phyloP scores from a whole-genome alignment of 2,329 filamentous ascomycete genomes.

The Juglanconis sp. region DNA sequence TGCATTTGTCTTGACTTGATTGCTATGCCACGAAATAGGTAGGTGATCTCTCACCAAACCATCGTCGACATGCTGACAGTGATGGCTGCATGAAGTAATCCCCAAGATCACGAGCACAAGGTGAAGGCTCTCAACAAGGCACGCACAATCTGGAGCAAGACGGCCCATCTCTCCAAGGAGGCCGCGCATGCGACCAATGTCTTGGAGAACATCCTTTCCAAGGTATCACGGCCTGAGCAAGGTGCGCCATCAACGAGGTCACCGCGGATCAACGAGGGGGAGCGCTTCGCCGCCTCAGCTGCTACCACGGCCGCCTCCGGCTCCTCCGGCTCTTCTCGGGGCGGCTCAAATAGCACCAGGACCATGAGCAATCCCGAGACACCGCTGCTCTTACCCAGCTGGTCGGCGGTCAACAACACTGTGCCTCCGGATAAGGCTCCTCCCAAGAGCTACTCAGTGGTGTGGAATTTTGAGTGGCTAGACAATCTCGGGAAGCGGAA shows the following conservation, averaged over 20 bases:
- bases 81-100: neutral
- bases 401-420: conserved; percentile 8
- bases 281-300: neutral
- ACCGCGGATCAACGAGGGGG: neutral
- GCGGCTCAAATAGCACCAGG: too few relatives aligned
- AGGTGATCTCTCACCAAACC: conserved; percentile 12
- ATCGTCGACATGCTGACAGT: neutral
- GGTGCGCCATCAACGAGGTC: neutral
- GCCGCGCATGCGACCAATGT: conserved; percentile 41
- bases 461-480: conserved; percentile 13
- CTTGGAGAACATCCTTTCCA: conserved; percentile 40
- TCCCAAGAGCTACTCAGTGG: conserved; percentile 24
- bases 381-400: neutral
- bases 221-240: conserved; percentile 21
- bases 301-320: neutral
- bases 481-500: conserved; percentile 6
- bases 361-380: neutral
- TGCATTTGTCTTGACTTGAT: conserved; percentile 52
- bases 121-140: conserved; percentile 36
- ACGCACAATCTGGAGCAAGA: conserved; percentile 41
- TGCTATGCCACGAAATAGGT: conserved; percentile 37
- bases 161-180: conserved; percentile 36
- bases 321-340: neutral
- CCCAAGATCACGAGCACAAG: conserved; percentile 19
- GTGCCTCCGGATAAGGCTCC: neutral